Evolutionary conservation across 202 grass and related monocot genomes (phyloP).

Genomic region (Setaria italica): DNA sequence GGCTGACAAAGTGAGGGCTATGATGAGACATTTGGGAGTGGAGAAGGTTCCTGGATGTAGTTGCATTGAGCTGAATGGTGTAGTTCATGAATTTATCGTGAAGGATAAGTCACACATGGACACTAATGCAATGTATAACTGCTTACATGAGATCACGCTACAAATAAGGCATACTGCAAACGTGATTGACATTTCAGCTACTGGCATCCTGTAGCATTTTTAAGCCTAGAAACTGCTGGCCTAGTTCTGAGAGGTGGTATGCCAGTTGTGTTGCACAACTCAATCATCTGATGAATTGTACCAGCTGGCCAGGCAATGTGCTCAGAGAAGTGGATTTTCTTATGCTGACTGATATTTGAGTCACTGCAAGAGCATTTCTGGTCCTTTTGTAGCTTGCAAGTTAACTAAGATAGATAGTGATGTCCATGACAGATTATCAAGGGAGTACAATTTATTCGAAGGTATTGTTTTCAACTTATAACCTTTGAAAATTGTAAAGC

Average conservation of each 20-base stretch:
- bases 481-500: neutral
- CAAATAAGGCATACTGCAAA: no score
- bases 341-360: neutral
- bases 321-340: neutral
- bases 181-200: no score
- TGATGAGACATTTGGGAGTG: no score
- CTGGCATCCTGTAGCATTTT: no score
- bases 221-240: no score
- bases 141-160: conserved; percentile 47
- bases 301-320: neutral
- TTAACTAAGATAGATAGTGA: neutral
- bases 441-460: neutral
- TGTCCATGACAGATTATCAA: neutral
- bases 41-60: conserved; percentile 60
- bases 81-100: conserved; percentile 74
- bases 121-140: conserved; percentile 55
- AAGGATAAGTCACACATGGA: conserved; percentile 61
- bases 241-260: conserved; percentile 16
- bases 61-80: conserved; percentile 64
- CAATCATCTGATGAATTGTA: conserved; percentile 13
- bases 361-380: neutral
- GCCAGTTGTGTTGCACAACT: conserved; percentile 13
- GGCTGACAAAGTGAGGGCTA: no score
- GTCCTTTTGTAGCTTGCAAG: no score
- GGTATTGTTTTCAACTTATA: neutral